Conservation (phyloP, 768 basidiomycete genomes). For the Tremella mesenterica region DNA sequence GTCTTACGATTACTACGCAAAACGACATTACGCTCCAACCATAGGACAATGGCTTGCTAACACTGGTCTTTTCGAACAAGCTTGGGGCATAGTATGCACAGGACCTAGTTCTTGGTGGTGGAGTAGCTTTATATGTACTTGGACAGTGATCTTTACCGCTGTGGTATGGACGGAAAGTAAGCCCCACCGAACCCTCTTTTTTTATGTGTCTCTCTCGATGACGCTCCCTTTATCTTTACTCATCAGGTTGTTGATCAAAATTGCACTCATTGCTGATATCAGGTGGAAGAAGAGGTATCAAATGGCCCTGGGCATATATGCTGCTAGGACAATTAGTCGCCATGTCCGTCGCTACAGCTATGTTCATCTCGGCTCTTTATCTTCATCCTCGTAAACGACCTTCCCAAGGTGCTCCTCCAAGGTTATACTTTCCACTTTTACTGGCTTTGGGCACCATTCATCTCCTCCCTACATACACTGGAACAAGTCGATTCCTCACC, state of each 20-base stretch:
- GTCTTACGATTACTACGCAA: conserved; percentile 53
- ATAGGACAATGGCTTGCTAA: conserved; percentile 53
- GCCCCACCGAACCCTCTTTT: conserved; percentile 11
- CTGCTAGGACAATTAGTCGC: conserved; percentile 65
- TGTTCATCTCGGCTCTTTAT: conserved; percentile 55
- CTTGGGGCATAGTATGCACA: conserved; percentile 50
- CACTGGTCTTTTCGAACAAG: conserved; percentile 58
- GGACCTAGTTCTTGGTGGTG: conserved; percentile 59
- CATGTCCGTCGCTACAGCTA: conserved; percentile 57
- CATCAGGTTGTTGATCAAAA: not conserved
- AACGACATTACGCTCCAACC: conserved; percentile 4
- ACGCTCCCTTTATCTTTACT: no score
- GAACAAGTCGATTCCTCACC: conserved; percentile 50
- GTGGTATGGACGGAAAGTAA: conserved; percentile 49
- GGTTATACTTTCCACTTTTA: conserved; percentile 42
- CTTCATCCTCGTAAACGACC: conserved; percentile 27
- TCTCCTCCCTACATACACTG: conserved; percentile 48
- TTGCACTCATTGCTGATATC: not conserved
- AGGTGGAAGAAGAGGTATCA: conserved; percentile 47
- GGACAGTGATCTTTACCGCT: conserved; percentile 32
- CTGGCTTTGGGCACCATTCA: conserved; percentile 50
- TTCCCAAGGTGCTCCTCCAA: not conserved
- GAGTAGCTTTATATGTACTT: conserved; percentile 45
- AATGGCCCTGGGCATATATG: conserved; percentile 60
- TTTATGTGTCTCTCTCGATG: not conserved